These are phyloP conservation scores for Heritiera littoralis DNA, from an alignment of 345 rosid genomes.

Conservation along the genomic window DNA sequence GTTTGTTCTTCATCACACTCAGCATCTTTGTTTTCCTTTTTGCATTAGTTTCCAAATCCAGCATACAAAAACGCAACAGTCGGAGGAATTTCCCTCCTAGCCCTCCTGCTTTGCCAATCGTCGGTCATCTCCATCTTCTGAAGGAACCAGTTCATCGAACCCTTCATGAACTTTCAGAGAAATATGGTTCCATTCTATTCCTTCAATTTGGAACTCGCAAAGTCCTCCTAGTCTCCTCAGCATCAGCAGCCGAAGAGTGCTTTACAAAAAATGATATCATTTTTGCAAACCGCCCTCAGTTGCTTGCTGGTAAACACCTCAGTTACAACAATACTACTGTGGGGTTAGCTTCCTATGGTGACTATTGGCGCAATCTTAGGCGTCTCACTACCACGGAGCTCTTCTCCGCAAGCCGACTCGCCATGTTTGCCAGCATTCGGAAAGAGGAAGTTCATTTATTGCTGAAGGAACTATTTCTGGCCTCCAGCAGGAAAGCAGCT, in stretches of 20 bases:
- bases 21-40: too few relatives aligned
- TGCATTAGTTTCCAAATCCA: too few relatives aligned
- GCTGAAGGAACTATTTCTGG: conserved; percentile 2
- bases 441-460: conserved; percentile 8
- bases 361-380: conserved; percentile 21
- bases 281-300: conserved; percentile 20
- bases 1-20: too few relatives aligned
- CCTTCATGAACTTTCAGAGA: conserved; percentile 30
- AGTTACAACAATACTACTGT: background rate
- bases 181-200: conserved; percentile 43
- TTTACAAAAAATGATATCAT: conserved; percentile 9
- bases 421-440: background rate
- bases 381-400: conserved; percentile 8
- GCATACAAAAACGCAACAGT: too few relatives aligned
- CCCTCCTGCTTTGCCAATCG: too few relatives aligned
- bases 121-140: conserved; percentile 33
- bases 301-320: conserved; percentile 7
- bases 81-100: too few relatives aligned
- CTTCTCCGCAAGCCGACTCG: conserved; percentile 16
- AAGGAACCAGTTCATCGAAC: conserved; percentile 41
- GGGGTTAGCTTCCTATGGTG: conserved; percentile 9
- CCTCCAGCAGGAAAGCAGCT: background rate
- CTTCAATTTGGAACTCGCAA: conserved; percentile 41
- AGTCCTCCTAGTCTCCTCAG: conserved; percentile 47
- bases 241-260: conserved; percentile 31